A percentile compares a stretch with the other conserved stretches of the same genome.
These are phyloP conservation scores for Diaporthe ampelina DNA, from an alignment of 2,329 filamentous ascomycete species.

Conservation along the genomic window DNA sequence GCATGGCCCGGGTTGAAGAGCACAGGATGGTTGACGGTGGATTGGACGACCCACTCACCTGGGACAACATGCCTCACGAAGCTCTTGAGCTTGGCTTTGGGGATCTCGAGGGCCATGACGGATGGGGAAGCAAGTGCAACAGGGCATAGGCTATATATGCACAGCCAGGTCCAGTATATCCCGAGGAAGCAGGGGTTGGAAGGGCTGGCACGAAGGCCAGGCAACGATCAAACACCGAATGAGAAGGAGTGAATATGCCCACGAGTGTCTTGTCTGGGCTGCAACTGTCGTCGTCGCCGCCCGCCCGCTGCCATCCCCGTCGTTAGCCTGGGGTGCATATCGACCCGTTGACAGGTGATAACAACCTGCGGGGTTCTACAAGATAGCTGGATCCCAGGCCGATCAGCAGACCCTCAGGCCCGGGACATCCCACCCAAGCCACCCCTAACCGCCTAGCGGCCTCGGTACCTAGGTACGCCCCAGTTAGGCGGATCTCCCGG, in stretches of 20 bases:
- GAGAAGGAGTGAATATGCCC: background rate
- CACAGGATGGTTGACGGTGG: background rate
- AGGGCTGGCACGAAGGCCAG: background rate
- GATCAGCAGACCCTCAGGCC: conserved; percentile 31
- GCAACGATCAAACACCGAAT: background rate
- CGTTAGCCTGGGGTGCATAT: conserved; percentile 20
- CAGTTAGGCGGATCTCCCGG: conserved; percentile 21
- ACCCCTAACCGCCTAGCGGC: background rate
- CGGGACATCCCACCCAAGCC: background rate
- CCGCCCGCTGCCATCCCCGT: conserved; percentile 20
- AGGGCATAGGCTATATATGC: no score
- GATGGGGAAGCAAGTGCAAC: background rate
- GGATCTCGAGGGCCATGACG: conserved; percentile 36
- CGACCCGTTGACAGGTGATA: conserved; percentile 32
- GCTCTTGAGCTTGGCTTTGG: conserved; percentile 36
- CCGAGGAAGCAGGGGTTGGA: no score
- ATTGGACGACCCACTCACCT: conserved; percentile 10
- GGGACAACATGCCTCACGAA: conserved; percentile 36
- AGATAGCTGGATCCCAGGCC: conserved; percentile 2
- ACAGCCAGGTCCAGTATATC: background rate
- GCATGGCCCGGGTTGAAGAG: background rate
- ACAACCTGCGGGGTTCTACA: conserved; percentile 12
- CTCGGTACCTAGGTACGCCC: conserved; percentile 8
- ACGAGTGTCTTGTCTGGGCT: conserved; percentile 1
- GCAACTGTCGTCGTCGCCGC: conserved; percentile 1